These are phyloP conservation scores for Penicillium expansum DNA, from an alignment of 2,329 filamentous ascomycete genomes.

Conservation along the genomic window DNA sequence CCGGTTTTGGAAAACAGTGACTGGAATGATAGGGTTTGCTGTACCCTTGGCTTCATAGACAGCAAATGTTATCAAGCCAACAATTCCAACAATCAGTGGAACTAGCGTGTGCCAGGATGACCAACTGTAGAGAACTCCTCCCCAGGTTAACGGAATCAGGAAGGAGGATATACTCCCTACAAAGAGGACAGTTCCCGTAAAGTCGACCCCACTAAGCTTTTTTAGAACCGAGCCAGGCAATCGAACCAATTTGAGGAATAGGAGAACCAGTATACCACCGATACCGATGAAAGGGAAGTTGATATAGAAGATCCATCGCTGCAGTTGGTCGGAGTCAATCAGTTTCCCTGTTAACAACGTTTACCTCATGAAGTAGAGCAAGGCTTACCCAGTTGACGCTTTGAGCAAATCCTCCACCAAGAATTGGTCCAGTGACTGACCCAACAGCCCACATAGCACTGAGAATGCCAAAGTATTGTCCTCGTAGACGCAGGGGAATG, in stretches of 20 bases:
- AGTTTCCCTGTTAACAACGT: too few relatives aligned
- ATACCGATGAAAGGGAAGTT: constrained; percentile 29
- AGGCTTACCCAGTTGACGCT: constrained; percentile 17
- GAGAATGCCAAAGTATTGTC: constrained; percentile 26
- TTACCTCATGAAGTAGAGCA: too few relatives aligned
- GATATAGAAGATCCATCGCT: constrained; percentile 32
- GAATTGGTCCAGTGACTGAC: constrained; percentile 47
- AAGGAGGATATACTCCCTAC: constrained; percentile 20
- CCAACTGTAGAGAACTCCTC: constrained; percentile 25
- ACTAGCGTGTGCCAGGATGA: constrained; percentile 18
- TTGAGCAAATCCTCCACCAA: constrained; percentile 30
- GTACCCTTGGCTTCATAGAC: constrained; percentile 13
- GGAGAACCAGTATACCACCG: constrained; percentile 19
- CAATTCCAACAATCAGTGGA: constrained; percentile 12
- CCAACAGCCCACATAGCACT: constrained; percentile 36
- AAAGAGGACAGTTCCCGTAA: constrained; percentile 16
- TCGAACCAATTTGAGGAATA: constrained; percentile 12
- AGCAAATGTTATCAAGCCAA: constrained; percentile 13
- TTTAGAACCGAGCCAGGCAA: not conserved
- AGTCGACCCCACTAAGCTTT: not conserved
- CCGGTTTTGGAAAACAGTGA: constrained; percentile 44
- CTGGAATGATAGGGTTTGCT: constrained; percentile 36
- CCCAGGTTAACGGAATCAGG: constrained; percentile 26
- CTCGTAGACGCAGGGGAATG: constrained; percentile 40
- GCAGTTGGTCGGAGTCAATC: too few relatives aligned